phyloP scores from a whole-genome alignment of 1,139 yeast species.

The Saccharomyces hybrid region DNA sequence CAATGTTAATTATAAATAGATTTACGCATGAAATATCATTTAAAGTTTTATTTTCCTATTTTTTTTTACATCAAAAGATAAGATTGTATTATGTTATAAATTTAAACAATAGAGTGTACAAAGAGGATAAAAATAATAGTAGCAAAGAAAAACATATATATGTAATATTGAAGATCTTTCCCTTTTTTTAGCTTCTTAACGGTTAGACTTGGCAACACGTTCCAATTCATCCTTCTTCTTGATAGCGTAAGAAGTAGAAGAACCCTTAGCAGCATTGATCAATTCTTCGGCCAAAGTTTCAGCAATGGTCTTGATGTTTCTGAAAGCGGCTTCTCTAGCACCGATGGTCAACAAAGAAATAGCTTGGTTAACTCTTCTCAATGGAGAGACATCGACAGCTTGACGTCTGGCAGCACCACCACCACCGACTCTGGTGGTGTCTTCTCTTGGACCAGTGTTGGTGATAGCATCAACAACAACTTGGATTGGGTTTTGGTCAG shows the following conservation, averaged over 20 bases:
- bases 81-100: slow-evolving; percentile 1
- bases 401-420: slow-evolving; percentile 99
- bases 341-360: slow-evolving; percentile 96
- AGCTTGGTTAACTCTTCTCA: slow-evolving; percentile 99
- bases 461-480: slow-evolving; percentile 98
- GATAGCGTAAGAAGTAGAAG: slow-evolving; percentile 99
- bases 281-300: slow-evolving; percentile 99
- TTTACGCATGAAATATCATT: background rate
- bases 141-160: background rate
- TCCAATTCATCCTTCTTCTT: slow-evolving; percentile 99
- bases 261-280: slow-evolving; percentile 99
- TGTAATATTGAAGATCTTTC: background rate
- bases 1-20: background rate
- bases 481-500: slow-evolving; percentile 99
- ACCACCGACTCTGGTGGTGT: slow-evolving; percentile 99
- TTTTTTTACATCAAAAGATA: slow-evolving; percentile 1
- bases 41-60: background rate
- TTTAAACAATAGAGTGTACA: slow-evolving; percentile 1
- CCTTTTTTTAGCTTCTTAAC: slow-evolving; percentile 46
- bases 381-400: slow-evolving; percentile 99
- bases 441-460: slow-evolving; percentile 99
- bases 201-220: slow-evolving; percentile 99
- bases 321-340: slow-evolving; percentile 99
- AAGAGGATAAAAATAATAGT: background rate
- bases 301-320: slow-evolving; percentile 99